Conservation (phyloP, 2,329 filamentous ascomycete species). For the Aaosphaeria arxii region DNA sequence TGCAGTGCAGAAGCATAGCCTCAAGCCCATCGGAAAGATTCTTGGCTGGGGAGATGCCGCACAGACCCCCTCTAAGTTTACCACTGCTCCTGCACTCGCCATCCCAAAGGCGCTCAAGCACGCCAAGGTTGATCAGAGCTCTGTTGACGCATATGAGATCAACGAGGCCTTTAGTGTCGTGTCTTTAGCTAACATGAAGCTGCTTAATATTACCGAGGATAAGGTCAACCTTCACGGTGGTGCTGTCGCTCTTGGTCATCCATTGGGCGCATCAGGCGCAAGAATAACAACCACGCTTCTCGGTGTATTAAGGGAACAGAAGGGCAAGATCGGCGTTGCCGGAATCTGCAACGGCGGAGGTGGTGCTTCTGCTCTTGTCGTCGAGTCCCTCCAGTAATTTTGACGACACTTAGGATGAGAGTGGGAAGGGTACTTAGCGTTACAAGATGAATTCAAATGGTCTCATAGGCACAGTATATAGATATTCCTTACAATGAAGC, state of each 20-base stretch:
- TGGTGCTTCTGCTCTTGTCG: constrained; percentile 87
- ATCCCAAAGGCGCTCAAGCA: constrained; percentile 98
- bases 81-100: constrained; percentile 85
- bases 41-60: constrained; percentile 96
- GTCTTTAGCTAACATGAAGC: constrained; percentile 92
- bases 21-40: constrained; percentile 94
- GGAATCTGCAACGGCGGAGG: constrained; percentile 98
- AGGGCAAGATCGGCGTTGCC: constrained; percentile 87
- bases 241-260: constrained; percentile 92
- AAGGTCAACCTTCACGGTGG: constrained; percentile 96
- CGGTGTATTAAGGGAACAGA: constrained; percentile 84
- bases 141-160: constrained; percentile 95
- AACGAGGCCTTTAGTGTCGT: constrained; percentile 99
- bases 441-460: too few relatives aligned
- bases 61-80: constrained; percentile 91
- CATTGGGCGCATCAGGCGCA: constrained; percentile 88
- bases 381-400: constrained; percentile 58
- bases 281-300: constrained; percentile 92
- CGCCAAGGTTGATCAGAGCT: constrained; percentile 72
- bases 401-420: too few relatives aligned
- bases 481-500: too few relatives aligned
- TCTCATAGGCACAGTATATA: too few relatives aligned
- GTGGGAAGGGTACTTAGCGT: too few relatives aligned
- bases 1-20: constrained; percentile 84
- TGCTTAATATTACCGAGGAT: constrained; percentile 73